phyloP scores from a whole-genome alignment of 768 basidiomycete genomes.

The Russula griseocarnosa region DNA sequence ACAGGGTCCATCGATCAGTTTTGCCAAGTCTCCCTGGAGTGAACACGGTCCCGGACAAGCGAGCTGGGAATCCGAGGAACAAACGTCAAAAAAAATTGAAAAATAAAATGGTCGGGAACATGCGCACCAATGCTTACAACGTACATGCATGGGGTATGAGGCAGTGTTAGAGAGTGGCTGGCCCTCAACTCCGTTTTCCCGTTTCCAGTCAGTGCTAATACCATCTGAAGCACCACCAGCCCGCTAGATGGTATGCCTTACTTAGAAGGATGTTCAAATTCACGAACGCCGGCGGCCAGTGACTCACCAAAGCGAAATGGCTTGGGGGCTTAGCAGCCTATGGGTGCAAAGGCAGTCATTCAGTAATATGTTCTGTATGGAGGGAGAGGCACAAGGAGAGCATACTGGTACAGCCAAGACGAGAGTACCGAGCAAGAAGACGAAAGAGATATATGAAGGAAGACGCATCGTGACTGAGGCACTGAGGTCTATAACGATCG shows the following conservation, averaged over 20 bases:
- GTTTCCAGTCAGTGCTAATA: slow-evolving; percentile 14
- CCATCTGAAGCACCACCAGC: not conserved
- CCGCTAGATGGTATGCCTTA: not conserved
- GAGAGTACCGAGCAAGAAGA: slow-evolving; percentile 9
- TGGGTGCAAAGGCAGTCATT: not conserved
- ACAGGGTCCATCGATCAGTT: slow-evolving; percentile 5
- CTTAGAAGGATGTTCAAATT: not conserved
- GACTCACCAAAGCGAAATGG: slow-evolving; percentile 3
- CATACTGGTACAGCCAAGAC: slow-evolving; percentile 13
- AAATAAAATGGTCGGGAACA: no score
- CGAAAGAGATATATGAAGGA: not conserved
- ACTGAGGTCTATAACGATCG: no score
- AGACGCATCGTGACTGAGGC: slow-evolving; percentile 5
- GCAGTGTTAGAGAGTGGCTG: not conserved
- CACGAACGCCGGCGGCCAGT: not conserved
- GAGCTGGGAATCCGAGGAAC: not conserved
- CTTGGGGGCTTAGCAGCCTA: not conserved
- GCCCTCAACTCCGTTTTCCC: not conserved
- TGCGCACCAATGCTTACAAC: not conserved
- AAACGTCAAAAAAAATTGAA: not conserved
- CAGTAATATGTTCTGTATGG: not conserved
- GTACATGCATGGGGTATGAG: not conserved
- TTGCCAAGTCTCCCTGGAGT: not conserved
- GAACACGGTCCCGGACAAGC: not conserved
- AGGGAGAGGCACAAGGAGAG: not conserved